A percentile compares a stretch with the other conserved stretches of the same genome.
Evolutionary conservation across 169 alveolate genomes (phyloP).

Genomic region (Perkinsus chesapeaki): DNA sequence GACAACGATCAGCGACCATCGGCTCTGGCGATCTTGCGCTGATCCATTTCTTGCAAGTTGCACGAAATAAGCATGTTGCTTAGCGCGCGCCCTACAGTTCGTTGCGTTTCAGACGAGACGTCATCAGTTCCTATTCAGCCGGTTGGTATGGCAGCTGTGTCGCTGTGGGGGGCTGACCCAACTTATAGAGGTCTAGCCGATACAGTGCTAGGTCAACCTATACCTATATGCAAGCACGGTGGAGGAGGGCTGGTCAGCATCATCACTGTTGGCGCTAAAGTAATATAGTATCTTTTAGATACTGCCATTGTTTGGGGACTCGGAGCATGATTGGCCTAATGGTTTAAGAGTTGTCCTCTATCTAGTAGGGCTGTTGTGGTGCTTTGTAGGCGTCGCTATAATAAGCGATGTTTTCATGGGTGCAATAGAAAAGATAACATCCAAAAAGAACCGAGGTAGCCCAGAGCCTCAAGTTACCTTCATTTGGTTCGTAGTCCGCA

Average conservation of each 20-base stretch:
- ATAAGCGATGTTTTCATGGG: conserved; percentile 30
- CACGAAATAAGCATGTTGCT: neutral
- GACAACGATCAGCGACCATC: neutral
- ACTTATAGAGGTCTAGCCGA: neutral
- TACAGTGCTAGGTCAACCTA: neutral
- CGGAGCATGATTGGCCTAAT: conserved; percentile 10
- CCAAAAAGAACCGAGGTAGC: neutral
- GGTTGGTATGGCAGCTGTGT: neutral
- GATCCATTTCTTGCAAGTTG: neutral
- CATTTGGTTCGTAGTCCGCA: neutral
- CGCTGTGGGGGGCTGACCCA: neutral
- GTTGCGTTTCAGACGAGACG: too few species aligned
- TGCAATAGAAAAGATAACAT: conserved; percentile 17
- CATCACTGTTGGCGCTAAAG: neutral
- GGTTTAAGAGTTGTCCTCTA: conserved; percentile 21
- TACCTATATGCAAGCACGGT: neutral
- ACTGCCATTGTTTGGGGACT: neutral
- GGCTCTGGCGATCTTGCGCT: neutral
- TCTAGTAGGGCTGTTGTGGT: conserved; percentile 27
- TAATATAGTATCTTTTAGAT: neutral
- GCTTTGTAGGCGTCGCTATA: conserved; percentile 32
- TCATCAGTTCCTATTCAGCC: too few species aligned
- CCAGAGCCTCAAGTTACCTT: neutral
- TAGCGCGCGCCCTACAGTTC: neutral
- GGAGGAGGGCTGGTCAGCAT: neutral